Conservation (phyloP, 2,329 filamentous ascomycete species). For the Fusarium denticulatum region DNA sequence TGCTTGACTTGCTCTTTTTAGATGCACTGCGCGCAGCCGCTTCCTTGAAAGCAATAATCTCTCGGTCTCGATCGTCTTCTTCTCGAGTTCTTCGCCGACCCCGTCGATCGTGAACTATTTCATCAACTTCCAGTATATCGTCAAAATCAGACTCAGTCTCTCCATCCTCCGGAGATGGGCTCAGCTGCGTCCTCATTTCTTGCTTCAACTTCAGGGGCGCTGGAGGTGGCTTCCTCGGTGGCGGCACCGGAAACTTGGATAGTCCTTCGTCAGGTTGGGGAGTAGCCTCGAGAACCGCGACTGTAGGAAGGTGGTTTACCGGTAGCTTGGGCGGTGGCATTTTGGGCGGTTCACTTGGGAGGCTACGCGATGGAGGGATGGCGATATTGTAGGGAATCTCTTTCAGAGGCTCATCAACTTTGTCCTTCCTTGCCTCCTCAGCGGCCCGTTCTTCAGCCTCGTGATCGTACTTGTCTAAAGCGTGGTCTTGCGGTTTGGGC, state of each 20-base stretch:
- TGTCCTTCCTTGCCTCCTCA: conserved; percentile 57
- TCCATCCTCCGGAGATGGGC: conserved; percentile 60
- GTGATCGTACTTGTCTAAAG: conserved; percentile 64
- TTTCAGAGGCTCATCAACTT: conserved; percentile 53
- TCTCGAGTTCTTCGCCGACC: conserved; percentile 86
- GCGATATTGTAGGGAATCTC: conserved; percentile 62
- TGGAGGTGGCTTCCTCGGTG: conserved; percentile 83
- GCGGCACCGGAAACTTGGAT: conserved; percentile 66
- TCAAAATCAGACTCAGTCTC: conserved; percentile 86
- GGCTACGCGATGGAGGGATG: conserved; percentile 66
- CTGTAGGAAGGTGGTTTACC: conserved; percentile 48
- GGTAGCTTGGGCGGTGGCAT: conserved; percentile 64
- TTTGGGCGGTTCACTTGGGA: conserved; percentile 62
- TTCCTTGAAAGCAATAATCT: conserved; percentile 72
- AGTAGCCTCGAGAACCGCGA: conserved; percentile 56
- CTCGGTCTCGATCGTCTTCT: conserved; percentile 84
- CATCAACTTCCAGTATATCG: conserved; percentile 76
- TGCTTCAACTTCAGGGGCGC: conserved; percentile 77
- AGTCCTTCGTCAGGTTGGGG: conserved; percentile 57
- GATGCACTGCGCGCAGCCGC: conserved; percentile 77
- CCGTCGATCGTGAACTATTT: conserved; percentile 68
- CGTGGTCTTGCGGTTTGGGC: conserved; percentile 70
- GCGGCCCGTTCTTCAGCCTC: conserved; percentile 62
- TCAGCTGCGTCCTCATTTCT: conserved; percentile 35
- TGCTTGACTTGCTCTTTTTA: conserved; percentile 72